Conservation (phyloP, 805 yeast genomes). For the Ogataea minuta region DNA sequence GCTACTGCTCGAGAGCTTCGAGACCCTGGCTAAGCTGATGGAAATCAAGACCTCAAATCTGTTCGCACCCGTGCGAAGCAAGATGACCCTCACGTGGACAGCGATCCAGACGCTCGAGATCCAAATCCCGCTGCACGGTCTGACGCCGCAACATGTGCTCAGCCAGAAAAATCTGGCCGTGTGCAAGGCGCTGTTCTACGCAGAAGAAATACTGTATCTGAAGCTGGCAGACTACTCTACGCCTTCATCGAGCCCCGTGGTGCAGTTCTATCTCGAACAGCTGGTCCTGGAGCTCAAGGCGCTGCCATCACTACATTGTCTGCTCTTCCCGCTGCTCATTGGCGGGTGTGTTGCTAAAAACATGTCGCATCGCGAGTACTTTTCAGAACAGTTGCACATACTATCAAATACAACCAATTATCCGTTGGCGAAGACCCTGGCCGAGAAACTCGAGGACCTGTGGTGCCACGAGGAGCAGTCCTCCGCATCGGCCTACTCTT, state of each 20-base stretch:
- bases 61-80: constrained; percentile 20
- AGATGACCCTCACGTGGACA: constrained; percentile 31
- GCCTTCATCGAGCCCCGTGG: constrained; percentile 21
- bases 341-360: constrained; percentile 30
- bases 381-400: constrained; percentile 28
- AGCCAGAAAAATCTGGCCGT: constrained; percentile 14
- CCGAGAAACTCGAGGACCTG: constrained; percentile 27
- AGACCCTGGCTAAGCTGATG: constrained; percentile 37
- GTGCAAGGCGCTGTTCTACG: constrained; percentile 27
- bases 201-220: constrained; percentile 28
- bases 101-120: constrained; percentile 32
- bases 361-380: constrained; percentile 25
- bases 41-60: constrained; percentile 5
- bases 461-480: constrained; percentile 29
- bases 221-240: constrained; percentile 23
- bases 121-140: constrained; percentile 20
- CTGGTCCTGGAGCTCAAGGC: constrained; percentile 18
- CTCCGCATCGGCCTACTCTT: constrained; percentile 5
- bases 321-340: constrained; percentile 27
- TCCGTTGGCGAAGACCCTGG: constrained; percentile 18
- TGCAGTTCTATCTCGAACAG: constrained; percentile 29
- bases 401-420: constrained; percentile 12
- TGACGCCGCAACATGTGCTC: neutral
- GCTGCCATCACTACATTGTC: constrained; percentile 5
- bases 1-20: constrained; percentile 30